phyloP scores from a whole-genome alignment of 306 rosid genomes.

The Dicorynia guianensis region DNA sequence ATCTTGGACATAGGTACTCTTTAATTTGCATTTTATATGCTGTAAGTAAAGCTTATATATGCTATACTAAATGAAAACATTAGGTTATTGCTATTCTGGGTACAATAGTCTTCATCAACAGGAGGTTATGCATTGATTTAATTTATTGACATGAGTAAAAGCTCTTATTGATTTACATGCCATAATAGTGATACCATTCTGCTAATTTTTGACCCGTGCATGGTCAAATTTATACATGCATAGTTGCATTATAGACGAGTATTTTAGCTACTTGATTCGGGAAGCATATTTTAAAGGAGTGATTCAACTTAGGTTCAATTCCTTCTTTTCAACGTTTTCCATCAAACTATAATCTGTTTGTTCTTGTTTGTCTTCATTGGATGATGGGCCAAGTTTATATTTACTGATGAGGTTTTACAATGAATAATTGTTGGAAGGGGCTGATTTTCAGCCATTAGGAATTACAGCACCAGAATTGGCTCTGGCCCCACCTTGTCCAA shows the following conservation, averaged over 20 bases:
- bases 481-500: conserved; percentile 30
- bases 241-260: neutral
- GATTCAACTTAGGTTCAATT: neutral
- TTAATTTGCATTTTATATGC: neutral
- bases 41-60: neutral
- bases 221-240: neutral
- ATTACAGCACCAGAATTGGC: conserved; percentile 33
- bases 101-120: neutral
- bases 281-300: conserved; percentile 1
- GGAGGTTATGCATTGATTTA: conserved; percentile 1
- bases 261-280: neutral
- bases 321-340: neutral
- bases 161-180: neutral
- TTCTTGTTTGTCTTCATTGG: neutral
- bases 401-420: neutral
- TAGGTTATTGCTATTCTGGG: neutral
- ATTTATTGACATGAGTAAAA: neutral
- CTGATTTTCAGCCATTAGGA: conserved; percentile 40
- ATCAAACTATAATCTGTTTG: no score
- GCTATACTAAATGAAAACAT: neutral
- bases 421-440: neutral
- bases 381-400: neutral
- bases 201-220: neutral
- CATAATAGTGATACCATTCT: neutral
- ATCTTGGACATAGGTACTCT: neutral